A percentile compares a stretch with the other conserved stretches of the same genome.
These are phyloP conservation scores for Mycena alexandri DNA, from an alignment of 768 basidiomycete species.

Conservation along the genomic window DNA sequence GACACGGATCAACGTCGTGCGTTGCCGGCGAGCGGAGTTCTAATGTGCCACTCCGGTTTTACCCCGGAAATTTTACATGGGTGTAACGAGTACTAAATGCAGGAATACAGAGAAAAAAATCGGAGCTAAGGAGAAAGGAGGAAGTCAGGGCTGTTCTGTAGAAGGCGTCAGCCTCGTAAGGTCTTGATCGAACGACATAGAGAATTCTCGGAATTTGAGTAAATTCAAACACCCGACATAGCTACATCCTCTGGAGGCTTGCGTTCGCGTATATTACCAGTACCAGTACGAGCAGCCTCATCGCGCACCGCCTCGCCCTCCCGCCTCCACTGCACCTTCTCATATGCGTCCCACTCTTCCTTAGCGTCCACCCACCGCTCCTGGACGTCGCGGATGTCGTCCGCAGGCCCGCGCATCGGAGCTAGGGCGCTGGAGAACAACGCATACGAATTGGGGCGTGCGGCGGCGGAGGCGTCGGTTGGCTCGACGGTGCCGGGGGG, in stretches of 20 bases:
- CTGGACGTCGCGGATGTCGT: constrained; percentile 58
- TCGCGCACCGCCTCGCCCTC: constrained; percentile 74
- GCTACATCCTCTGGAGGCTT: constrained; percentile 41
- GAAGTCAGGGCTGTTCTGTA: too few relatives aligned
- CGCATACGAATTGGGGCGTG: constrained; percentile 73
- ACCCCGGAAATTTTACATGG: too few relatives aligned
- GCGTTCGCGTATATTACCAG: constrained; percentile 48
- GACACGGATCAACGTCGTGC: too few relatives aligned
- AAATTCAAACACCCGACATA: not conserved
- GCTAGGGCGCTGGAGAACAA: constrained; percentile 78
- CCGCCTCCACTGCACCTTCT: constrained; percentile 80
- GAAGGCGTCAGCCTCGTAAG: too few relatives aligned
- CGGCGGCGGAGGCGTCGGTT: constrained; percentile 52
- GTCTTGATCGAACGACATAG: too few relatives aligned
- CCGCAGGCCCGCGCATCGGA: constrained; percentile 60
- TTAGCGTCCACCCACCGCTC: constrained; percentile 94
- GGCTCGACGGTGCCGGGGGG: constrained; percentile 43
- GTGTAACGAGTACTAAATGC: too few relatives aligned
- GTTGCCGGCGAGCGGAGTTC: too few relatives aligned
- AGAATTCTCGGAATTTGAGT: too few relatives aligned
- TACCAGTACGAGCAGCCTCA: constrained; percentile 44
- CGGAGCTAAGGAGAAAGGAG: too few relatives aligned
- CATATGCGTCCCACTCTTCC: constrained; percentile 86
- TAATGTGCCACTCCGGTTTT: too few relatives aligned
- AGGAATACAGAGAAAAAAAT: too few relatives aligned